These are phyloP conservation scores for Pichia sp. DNA, from an alignment of 1,139 yeast species.

Conservation along the genomic window DNA sequence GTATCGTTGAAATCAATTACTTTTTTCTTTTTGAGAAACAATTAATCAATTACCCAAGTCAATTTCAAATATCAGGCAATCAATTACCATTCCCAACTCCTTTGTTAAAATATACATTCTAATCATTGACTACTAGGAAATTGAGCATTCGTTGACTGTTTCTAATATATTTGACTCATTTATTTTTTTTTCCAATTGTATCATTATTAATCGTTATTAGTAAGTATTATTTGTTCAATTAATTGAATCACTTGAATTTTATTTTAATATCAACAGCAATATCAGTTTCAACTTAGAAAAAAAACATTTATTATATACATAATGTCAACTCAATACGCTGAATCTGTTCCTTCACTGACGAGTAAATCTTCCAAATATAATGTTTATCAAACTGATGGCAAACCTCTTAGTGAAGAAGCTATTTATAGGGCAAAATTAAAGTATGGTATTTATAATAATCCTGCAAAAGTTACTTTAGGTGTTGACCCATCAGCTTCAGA, in stretches of 20 bases:
- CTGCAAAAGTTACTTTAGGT: conserved; percentile 65
- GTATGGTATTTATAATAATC: conserved; percentile 68
- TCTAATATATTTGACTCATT: too few relatives aligned
- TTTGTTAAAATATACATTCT: not conserved
- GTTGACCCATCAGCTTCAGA: conserved; percentile 65
- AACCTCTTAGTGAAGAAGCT: conserved; percentile 69
- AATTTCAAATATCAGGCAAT: not conserved
- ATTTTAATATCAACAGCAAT: too few relatives aligned
- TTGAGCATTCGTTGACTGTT: too few relatives aligned
- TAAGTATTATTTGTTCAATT: too few relatives aligned
- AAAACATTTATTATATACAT: too few relatives aligned
- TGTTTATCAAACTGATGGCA: conserved; percentile 61
- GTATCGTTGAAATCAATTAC: too few relatives aligned
- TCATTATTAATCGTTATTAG: too few relatives aligned
- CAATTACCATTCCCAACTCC: not conserved
- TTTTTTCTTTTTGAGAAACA: not conserved
- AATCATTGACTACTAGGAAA: too few relatives aligned
- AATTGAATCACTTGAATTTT: too few relatives aligned
- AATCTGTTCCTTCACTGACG: conserved; percentile 24
- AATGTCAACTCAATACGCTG: conserved; percentile 18
- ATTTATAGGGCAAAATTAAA: conserved; percentile 70
- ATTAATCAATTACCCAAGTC: not conserved
- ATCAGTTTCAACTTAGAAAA: too few relatives aligned
- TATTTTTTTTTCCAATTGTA: too few relatives aligned
- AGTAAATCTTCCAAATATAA: conserved; percentile 30